Percentiles rank a stretch among this genome's conserved stretches.
phyloP scores from a whole-genome alignment of 805 yeast genomes.

The Candida insectalens region DNA sequence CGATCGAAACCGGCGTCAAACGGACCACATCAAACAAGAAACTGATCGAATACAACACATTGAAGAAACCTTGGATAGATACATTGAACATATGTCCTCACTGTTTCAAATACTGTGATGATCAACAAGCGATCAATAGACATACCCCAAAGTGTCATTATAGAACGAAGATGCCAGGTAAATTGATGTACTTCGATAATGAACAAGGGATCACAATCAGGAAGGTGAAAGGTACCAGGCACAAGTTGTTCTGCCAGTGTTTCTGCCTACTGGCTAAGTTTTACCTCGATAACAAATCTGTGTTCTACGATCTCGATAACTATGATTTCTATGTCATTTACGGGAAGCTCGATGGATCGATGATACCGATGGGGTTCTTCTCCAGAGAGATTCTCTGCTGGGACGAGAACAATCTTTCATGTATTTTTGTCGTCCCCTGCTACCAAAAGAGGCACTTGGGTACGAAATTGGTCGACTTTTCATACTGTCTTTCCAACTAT shows the following conservation, averaged over 20 bases:
- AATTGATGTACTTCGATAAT: conserved; percentile 50
- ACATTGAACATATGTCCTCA: conserved; percentile 62
- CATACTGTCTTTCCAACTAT: conserved; percentile 63
- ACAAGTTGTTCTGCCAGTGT: conserved; percentile 69
- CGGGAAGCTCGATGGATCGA: conserved; percentile 32
- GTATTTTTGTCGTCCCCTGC: conserved; percentile 88
- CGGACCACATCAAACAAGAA: conserved; percentile 12
- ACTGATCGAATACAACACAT: conserved; percentile 6
- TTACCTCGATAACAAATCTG: conserved; percentile 82
- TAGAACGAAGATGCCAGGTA: conserved; percentile 44
- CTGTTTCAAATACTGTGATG: conserved; percentile 75
- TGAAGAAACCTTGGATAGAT: conserved; percentile 41
- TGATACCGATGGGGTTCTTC: conserved; percentile 78
- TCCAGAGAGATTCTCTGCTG: conserved; percentile 77
- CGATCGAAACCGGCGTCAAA: conserved; percentile 16
- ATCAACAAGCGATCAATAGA: conserved; percentile 28
- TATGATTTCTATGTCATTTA: conserved; percentile 75
- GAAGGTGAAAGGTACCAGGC: conserved; percentile 56
- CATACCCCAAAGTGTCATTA: conserved; percentile 44
- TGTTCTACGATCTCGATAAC: conserved; percentile 67
- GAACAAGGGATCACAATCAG: conserved; percentile 46
- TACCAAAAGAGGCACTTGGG: conserved; percentile 77
- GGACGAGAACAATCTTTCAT: conserved; percentile 81
- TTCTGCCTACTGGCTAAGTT: conserved; percentile 78
- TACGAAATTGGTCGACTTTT: conserved; percentile 69